These are phyloP conservation scores for Vickermania ingenoplastis DNA, from an alignment of 208 protist genomes.

Conservation along the genomic window DNA sequence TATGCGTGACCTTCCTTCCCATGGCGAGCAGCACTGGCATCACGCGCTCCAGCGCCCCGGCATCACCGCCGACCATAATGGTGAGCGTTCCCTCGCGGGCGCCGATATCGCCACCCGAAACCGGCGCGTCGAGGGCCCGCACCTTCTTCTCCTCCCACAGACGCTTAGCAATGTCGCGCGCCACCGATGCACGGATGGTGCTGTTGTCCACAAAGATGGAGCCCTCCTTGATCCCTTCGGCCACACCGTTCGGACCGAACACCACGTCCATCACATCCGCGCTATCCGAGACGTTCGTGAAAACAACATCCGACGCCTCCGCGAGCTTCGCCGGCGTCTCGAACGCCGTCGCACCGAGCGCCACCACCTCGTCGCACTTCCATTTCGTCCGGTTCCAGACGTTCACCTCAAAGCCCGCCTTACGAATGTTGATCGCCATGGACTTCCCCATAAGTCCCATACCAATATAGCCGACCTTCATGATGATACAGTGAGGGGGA, in stretches of 20 bases:
- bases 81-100: slow-evolving; percentile 88
- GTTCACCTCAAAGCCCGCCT: slow-evolving; percentile 73
- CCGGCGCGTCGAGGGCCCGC: slow-evolving; percentile 88
- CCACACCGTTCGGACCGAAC: slow-evolving; percentile 74
- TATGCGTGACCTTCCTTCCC: slow-evolving; percentile 78
- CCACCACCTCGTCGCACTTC: slow-evolving; percentile 77
- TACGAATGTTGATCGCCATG: slow-evolving; percentile 87
- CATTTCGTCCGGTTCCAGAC: slow-evolving; percentile 83
- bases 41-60: slow-evolving; percentile 45
- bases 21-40: slow-evolving; percentile 73
- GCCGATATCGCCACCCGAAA: slow-evolving; percentile 92
- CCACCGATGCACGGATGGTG: slow-evolving; percentile 91
- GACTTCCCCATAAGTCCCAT: slow-evolving; percentile 90
- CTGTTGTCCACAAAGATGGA: slow-evolving; percentile 92
- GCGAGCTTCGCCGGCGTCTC: slow-evolving; percentile 77
- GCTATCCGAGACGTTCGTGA: slow-evolving; percentile 91
- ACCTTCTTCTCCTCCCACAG: slow-evolving; percentile 74
- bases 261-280: slow-evolving; percentile 81
- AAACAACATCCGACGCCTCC: slow-evolving; percentile 72
- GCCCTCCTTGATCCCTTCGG: slow-evolving; percentile 56
- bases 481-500: slow-evolving; percentile 1
- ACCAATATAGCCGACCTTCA: slow-evolving; percentile 88
- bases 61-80: slow-evolving; percentile 93
- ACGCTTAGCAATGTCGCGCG: slow-evolving; percentile 70
- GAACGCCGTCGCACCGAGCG: slow-evolving; percentile 51